These are phyloP conservation scores for Phylloporus sp. DNA, from an alignment of 768 basidiomycete species.

Conservation along the genomic window DNA sequence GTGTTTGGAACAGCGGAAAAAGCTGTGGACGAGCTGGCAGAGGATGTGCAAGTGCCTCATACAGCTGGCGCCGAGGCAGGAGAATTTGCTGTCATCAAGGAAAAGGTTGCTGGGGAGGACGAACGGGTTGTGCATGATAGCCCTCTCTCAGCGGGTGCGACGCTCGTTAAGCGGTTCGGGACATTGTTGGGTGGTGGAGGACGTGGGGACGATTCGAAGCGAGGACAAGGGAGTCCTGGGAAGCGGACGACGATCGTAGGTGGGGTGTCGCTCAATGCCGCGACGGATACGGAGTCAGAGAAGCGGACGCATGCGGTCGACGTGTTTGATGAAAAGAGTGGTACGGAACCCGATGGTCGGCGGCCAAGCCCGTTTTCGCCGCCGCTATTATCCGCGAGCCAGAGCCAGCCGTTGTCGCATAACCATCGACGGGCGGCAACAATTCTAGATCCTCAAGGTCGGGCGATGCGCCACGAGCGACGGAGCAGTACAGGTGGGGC, in stretches of 20 bases:
- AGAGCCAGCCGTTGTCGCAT: slow-evolving; percentile 56
- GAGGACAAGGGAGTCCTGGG: slow-evolving; percentile 34
- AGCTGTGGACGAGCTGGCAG: slow-evolving; percentile 42
- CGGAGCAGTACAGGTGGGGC: slow-evolving; percentile 75
- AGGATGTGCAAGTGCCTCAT: slow-evolving; percentile 41
- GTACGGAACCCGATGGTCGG: slow-evolving; percentile 21
- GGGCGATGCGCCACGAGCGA: slow-evolving; percentile 63
- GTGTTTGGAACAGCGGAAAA: slow-evolving; percentile 49
- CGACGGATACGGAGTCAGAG: slow-evolving; percentile 35
- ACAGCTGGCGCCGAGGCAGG: slow-evolving; percentile 66
- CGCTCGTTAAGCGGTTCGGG: slow-evolving; percentile 75
- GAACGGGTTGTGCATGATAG: slow-evolving; percentile 24
- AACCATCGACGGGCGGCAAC: slow-evolving; percentile 75
- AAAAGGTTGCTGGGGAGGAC: slow-evolving; percentile 22
- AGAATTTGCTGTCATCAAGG: slow-evolving; percentile 46
- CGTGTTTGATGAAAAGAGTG: slow-evolving; percentile 18
- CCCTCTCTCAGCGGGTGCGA: slow-evolving; percentile 56
- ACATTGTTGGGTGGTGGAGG: slow-evolving; percentile 52
- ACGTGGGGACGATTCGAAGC: slow-evolving; percentile 40
- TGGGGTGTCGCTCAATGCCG: slow-evolving; percentile 36
- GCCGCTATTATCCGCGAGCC: slow-evolving; percentile 36
- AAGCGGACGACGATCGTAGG: slow-evolving; percentile 53
- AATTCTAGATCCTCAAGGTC: slow-evolving; percentile 64
- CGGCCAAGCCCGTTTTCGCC: slow-evolving; percentile 25
- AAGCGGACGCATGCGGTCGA: slow-evolving; percentile 22